These are phyloP conservation scores for Alternaria novae-zelandiae DNA, from an alignment of 2,329 filamentous ascomycete genomes.

Conservation along the genomic window DNA sequence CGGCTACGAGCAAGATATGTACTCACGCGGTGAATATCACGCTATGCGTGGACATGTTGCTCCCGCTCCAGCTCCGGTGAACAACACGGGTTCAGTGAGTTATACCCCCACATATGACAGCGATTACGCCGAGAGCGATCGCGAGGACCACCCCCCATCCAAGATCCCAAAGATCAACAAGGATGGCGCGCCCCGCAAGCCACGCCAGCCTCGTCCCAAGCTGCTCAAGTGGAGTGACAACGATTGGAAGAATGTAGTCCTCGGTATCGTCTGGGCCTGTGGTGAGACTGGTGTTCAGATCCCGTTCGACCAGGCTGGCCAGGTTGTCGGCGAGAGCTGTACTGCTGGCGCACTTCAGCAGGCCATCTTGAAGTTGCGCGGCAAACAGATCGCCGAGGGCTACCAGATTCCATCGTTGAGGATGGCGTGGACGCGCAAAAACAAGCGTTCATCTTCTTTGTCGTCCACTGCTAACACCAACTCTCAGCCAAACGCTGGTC, in stretches of 20 bases:
- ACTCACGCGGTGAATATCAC: not conserved
- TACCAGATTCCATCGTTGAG: constrained; percentile 26
- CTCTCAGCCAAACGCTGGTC: not conserved
- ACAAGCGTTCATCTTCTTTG: not conserved
- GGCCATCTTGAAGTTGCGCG: constrained; percentile 40
- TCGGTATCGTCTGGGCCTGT: constrained; percentile 41
- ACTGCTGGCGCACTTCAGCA: constrained; percentile 42
- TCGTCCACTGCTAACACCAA: constrained; percentile 13
- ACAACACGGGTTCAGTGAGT: constrained; percentile 14
- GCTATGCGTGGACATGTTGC: not conserved
- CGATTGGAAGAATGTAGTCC: constrained; percentile 36
- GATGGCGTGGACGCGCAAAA: constrained; percentile 35
- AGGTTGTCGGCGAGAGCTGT: constrained; percentile 27
- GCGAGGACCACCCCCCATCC: constrained; percentile 12
- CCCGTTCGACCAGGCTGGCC: constrained; percentile 39
- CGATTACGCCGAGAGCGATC: constrained; percentile 22
- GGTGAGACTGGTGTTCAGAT: constrained; percentile 37
- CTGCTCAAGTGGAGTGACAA: constrained; percentile 40
- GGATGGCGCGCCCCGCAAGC: constrained; percentile 35
- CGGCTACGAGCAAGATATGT: not conserved
- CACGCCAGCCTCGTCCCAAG: constrained; percentile 36
- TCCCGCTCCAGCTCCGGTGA: not conserved
- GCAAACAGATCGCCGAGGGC: constrained; percentile 29
- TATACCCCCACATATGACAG: constrained; percentile 12
- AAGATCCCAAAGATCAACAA: constrained; percentile 37